phyloP scores from a whole-genome alignment of 495 filamentous ascomycete species.

The Lophium mytilinum region DNA sequence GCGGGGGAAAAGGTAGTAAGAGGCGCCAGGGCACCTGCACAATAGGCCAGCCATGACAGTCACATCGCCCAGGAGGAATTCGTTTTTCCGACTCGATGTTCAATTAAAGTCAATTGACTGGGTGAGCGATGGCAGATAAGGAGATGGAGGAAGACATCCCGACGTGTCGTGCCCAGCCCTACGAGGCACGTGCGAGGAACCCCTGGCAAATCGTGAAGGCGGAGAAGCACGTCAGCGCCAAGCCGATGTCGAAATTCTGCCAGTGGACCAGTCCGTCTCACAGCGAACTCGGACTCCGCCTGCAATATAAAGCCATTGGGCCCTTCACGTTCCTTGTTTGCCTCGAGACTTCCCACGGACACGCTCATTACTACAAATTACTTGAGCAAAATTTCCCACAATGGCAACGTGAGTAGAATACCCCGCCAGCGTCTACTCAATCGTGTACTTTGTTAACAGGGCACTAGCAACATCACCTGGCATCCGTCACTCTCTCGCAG shows the following conservation, averaged over 20 bases:
- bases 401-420: constrained; percentile 23
- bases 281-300: neutral
- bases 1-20: too few species aligned
- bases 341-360: neutral
- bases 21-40: too few species aligned
- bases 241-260: neutral
- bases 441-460: neutral
- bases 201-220: neutral
- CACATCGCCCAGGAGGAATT: too few species aligned
- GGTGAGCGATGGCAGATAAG: too few species aligned
- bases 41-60: too few species aligned
- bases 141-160: too few species aligned
- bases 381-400: neutral
- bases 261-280: neutral
- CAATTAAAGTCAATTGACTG: too few species aligned
- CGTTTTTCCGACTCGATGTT: too few species aligned
- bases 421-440: neutral
- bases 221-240: constrained; percentile 3
- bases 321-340: neutral
- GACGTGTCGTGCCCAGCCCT: too few species aligned
- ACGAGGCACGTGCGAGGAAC: too few species aligned
- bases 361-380: neutral
- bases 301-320: neutral
- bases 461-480: constrained; percentile 90
- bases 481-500: constrained; percentile 78